Conservation (phyloP, 257 asterid genomes). For the Solanum etuberosum region DNA sequence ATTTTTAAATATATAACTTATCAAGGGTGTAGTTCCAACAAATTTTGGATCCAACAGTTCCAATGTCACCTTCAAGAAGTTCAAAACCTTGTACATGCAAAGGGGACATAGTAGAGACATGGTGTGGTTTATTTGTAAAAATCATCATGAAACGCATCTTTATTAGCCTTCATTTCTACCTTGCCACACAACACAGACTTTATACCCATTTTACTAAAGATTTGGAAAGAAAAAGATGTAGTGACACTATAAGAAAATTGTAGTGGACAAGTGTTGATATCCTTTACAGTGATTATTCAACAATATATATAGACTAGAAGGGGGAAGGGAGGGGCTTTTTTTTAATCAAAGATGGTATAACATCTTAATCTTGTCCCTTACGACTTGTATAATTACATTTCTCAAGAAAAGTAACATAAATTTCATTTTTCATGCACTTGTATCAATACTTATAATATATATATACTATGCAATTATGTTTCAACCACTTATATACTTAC, state of each 20-base stretch:
- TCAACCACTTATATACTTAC: too few species aligned
- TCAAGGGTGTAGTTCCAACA: background rate
- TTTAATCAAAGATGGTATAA: too few species aligned
- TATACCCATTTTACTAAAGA: background rate
- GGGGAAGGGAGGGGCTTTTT: background rate
- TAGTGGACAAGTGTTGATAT: too few species aligned
- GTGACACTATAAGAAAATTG: background rate
- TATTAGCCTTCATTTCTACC: background rate
- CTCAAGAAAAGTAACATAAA: background rate
- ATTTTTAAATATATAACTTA: too few species aligned
- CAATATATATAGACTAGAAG: background rate
- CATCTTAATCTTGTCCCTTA: too few species aligned
- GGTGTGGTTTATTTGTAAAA: constrained; percentile 2
- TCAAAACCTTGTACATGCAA: background rate
- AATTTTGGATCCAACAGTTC: constrained; percentile 1
- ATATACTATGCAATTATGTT: too few species aligned
- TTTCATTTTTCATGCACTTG: background rate
- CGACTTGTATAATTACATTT: too few species aligned
- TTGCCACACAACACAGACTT: background rate
- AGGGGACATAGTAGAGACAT: constrained; percentile 1
- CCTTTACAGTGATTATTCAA: background rate
- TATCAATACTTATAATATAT: too few species aligned
- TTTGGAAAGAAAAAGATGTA: background rate
- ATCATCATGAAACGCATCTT: constrained; percentile 3
- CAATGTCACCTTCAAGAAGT: background rate